A percentile compares a stretch with the other conserved stretches of the same genome.
Evolutionary conservation across 2,329 filamentous ascomycete genomes (phyloP).

Genomic region (Trichoderma breve): DNA sequence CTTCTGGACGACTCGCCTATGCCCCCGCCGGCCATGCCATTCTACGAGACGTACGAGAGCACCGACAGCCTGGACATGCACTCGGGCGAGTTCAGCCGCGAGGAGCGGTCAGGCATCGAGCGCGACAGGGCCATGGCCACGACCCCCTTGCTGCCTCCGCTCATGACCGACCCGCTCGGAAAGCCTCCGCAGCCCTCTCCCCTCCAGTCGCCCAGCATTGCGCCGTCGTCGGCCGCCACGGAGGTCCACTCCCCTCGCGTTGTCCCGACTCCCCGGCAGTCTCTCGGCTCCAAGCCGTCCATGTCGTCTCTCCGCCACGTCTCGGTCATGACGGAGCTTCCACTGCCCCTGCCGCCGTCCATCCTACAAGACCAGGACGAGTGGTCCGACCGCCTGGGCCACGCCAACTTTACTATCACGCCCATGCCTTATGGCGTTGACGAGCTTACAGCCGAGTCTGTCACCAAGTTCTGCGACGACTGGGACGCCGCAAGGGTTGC

Average conservation of each 20-base stretch:
- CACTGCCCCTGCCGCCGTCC: conserved; percentile 58
- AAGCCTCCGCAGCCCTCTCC: conserved; percentile 68
- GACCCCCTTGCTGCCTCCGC: conserved; percentile 81
- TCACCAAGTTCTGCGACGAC: conserved; percentile 67
- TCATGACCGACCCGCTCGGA: conserved; percentile 61
- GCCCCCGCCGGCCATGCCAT: conserved; percentile 61
- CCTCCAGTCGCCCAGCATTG: conserved; percentile 80
- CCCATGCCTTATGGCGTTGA: conserved; percentile 77
- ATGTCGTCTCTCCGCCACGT: conserved; percentile 68
- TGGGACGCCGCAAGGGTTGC: conserved; percentile 83
- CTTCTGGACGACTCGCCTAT: conserved; percentile 54
- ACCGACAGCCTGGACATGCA: conserved; percentile 51
- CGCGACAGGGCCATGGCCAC: conserved; percentile 63
- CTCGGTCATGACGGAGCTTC: conserved; percentile 58
- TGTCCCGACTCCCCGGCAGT: conserved; percentile 57
- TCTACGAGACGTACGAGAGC: conserved; percentile 62
- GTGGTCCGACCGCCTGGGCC: conserved; percentile 82
- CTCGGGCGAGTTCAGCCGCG: conserved; percentile 44
- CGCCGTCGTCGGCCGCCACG: conserved; percentile 46
- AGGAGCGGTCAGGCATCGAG: conserved; percentile 50
- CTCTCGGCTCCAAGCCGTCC: conserved; percentile 75
- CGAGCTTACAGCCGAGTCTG: conserved; percentile 53
- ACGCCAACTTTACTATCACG: conserved; percentile 88
- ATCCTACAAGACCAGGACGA: conserved; percentile 70
- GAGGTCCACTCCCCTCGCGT: conserved; percentile 39